Conservation (phyloP, 768 basidiomycete genomes). For the Mycena epipterygia region DNA sequence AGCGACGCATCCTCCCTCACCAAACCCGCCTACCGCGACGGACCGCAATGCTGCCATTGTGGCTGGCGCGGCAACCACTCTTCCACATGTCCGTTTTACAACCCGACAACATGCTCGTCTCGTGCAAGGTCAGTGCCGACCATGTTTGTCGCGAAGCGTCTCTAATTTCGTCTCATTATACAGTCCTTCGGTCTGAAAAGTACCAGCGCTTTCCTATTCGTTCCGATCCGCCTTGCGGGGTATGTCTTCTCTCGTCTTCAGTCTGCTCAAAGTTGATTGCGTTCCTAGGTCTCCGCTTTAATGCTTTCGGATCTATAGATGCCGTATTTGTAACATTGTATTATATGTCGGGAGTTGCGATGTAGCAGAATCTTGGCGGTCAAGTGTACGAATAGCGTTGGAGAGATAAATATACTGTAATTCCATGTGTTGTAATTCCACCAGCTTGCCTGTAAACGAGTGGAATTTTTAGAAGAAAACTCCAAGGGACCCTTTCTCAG, state of each 20-base stretch:
- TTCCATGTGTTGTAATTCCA: too few relatives aligned
- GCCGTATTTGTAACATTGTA: not conserved
- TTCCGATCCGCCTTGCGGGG: not conserved
- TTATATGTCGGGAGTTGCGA: not conserved
- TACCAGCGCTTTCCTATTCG: not conserved
- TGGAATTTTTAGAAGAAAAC: too few relatives aligned
- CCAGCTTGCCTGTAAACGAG: too few relatives aligned
- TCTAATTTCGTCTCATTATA: not conserved
- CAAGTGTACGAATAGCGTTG: not conserved
- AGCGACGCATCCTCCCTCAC: not conserved
- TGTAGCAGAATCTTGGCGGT: not conserved
- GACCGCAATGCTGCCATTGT: slow-evolving; percentile 32
- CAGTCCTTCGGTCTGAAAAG: not conserved
- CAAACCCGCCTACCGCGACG: slow-evolving; percentile 11
- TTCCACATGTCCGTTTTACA: slow-evolving; percentile 23
- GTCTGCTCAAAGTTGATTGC: too few relatives aligned
- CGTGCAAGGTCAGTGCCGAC: not conserved
- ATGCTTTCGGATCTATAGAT: too few relatives aligned
- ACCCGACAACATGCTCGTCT: slow-evolving; percentile 22
- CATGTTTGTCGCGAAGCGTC: not conserved
- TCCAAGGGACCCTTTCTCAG: too few relatives aligned
- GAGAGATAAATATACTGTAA: not conserved
- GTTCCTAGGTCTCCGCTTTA: too few relatives aligned
- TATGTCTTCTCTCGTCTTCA: too few relatives aligned
- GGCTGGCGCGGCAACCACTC: slow-evolving; percentile 29